Evolutionary conservation across 345 rosid genomes (phyloP).

Genomic region (Microthlaspi erraticum): DNA sequence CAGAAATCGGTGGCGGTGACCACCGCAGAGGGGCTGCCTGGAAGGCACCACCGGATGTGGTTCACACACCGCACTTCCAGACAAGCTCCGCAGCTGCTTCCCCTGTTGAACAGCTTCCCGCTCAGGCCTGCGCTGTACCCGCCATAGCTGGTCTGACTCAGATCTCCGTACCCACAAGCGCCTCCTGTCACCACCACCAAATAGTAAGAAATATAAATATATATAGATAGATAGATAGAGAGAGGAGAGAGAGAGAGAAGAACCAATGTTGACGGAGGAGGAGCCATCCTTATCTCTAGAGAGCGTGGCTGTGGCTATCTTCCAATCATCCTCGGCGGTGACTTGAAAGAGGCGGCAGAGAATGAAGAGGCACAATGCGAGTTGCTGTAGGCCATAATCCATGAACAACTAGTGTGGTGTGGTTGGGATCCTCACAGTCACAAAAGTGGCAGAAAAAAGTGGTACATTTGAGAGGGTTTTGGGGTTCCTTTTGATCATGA

Average conservation of each 20-base stretch:
- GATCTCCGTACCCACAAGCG: constrained; percentile 93
- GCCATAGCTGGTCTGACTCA: constrained; percentile 71
- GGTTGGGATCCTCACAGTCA: constrained; percentile 34
- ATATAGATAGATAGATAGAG: neutral
- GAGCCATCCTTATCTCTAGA: constrained; percentile 63
- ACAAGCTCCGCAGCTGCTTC: constrained; percentile 92
- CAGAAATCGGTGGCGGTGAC: constrained; percentile 96
- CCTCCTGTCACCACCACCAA: constrained; percentile 61
- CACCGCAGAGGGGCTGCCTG: constrained; percentile 79
- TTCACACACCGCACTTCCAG: constrained; percentile 86
- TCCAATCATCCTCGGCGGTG: constrained; percentile 65
- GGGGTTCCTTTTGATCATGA: constrained; percentile 40
- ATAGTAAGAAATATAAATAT: neutral
- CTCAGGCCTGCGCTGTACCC: constrained; percentile 80
- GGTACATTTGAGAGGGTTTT: constrained; percentile 45
- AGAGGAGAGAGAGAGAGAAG: constrained; percentile 12
- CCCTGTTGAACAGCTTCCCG: constrained; percentile 76
- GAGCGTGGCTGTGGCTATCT: constrained; percentile 85
- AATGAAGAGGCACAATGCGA: constrained; percentile 36
- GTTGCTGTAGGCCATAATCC: constrained; percentile 35
- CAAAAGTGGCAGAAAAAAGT: constrained; percentile 39
- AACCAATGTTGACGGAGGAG: constrained; percentile 67
- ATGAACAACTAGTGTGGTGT: constrained; percentile 27
- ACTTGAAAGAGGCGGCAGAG: constrained; percentile 32
- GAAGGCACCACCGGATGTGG: constrained; percentile 81